phyloP scores from a whole-genome alignment of 306 rosid species.

The Lathyrus oleraceus region DNA sequence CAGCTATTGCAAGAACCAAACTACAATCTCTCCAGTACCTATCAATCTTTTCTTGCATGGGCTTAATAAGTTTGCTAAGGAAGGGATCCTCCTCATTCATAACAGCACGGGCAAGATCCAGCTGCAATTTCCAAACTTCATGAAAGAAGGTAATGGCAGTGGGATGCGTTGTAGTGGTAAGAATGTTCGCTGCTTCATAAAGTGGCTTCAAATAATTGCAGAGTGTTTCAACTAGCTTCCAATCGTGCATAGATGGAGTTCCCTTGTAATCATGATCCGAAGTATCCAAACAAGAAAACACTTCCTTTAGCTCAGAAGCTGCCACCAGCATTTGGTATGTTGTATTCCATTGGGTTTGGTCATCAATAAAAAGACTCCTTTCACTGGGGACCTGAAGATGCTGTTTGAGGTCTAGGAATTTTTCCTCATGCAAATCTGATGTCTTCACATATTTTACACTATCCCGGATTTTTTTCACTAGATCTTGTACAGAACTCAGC shows the following conservation, averaged over 20 bases:
- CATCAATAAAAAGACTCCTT: constrained; percentile 70
- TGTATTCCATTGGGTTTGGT: constrained; percentile 79
- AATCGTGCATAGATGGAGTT: constrained; percentile 77
- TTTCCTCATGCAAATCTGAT: constrained; percentile 82
- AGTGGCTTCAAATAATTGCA: constrained; percentile 73
- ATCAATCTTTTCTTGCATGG: constrained; percentile 65
- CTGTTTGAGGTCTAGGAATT: constrained; percentile 72
- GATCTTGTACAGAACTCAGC: constrained; percentile 49
- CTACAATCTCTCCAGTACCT: constrained; percentile 83
- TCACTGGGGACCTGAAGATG: constrained; percentile 93
- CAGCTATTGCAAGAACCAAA: constrained; percentile 83
- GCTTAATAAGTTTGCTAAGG: constrained; percentile 49
- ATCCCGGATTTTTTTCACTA: constrained; percentile 65
- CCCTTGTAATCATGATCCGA: constrained; percentile 82
- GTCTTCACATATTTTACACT: constrained; percentile 89
- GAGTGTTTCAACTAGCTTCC: constrained; percentile 78
- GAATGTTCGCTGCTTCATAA: constrained; percentile 73
- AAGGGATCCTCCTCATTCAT: constrained; percentile 72
- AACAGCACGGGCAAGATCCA: constrained; percentile 62
- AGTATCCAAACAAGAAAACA: constrained; percentile 80
- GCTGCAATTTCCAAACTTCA: constrained; percentile 91
- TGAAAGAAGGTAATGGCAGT: constrained; percentile 72
- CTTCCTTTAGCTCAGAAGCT: constrained; percentile 79
- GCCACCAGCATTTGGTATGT: constrained; percentile 92
- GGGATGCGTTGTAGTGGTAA: constrained; percentile 61